phyloP scores from a whole-genome alignment of 2,329 filamentous ascomycete species.

The Ascochyta rabiei region DNA sequence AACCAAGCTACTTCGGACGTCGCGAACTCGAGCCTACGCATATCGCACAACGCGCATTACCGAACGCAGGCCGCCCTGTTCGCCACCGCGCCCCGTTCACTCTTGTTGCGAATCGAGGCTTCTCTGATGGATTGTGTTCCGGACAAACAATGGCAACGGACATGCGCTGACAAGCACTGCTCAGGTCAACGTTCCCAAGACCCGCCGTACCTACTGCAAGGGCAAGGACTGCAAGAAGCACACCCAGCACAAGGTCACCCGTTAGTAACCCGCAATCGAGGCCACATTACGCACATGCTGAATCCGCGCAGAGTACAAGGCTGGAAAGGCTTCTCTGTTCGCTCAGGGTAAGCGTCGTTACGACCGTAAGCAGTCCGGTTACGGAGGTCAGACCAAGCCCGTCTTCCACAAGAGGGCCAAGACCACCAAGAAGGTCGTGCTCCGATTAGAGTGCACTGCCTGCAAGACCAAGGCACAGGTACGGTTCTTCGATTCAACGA shows the following conservation, averaged over 20 bases:
- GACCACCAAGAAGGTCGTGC: slow-evolving; percentile 99
- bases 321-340: slow-evolving; percentile 93
- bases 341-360: slow-evolving; percentile 99
- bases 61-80: background rate
- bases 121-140: slow-evolving; percentile 12
- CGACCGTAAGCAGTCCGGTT: slow-evolving; percentile 88
- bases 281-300: slow-evolving; percentile 27
- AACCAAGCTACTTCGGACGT: background rate
- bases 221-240: slow-evolving; percentile 81
- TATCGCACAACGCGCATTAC: background rate
- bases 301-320: slow-evolving; percentile 75
- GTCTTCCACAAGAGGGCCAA: slow-evolving; percentile 99
- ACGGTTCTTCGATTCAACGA: slow-evolving; percentile 2
- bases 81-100: slow-evolving; percentile 15
- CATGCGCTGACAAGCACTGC: slow-evolving; percentile 24
- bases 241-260: slow-evolving; percentile 46
- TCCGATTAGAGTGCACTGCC: slow-evolving; percentile 94
- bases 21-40: background rate
- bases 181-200: slow-evolving; percentile 98
- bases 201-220: slow-evolving; percentile 97
- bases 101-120: slow-evolving; percentile 18
- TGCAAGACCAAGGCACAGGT: slow-evolving; percentile 70
- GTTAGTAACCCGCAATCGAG: slow-evolving; percentile 30
- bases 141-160: slow-evolving; percentile 5
- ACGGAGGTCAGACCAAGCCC: slow-evolving; percentile 99